These are phyloP conservation scores for Discostella stelligera DNA, from an alignment of 352 stramenopile species.

Conservation along the genomic window DNA sequence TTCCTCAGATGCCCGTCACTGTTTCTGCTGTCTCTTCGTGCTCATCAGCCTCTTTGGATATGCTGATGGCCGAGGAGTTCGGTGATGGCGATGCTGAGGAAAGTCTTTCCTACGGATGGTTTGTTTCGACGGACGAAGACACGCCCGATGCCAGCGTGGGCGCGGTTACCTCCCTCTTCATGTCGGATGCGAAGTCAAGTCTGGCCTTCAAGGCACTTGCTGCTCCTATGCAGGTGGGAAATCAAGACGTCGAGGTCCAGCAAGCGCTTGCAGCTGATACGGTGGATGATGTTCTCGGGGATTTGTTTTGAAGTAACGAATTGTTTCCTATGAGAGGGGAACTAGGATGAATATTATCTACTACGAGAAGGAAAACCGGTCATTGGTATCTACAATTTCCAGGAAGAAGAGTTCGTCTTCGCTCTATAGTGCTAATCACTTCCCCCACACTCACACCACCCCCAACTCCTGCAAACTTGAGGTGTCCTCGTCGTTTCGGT, in stretches of 20 bases:
- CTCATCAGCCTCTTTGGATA: slow-evolving; percentile 37
- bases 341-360: too few relatives aligned
- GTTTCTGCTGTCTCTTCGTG: slow-evolving; percentile 62
- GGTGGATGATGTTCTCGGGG: slow-evolving; percentile 73
- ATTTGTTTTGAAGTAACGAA: slow-evolving; percentile 56
- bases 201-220: slow-evolving; percentile 53
- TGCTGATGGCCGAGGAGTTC: slow-evolving; percentile 18
- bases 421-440: too few relatives aligned
- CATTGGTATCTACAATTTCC: too few relatives aligned
- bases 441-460: too few relatives aligned
- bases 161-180: neutral
- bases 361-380: too few relatives aligned
- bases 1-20: slow-evolving; percentile 55
- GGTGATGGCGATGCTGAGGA: slow-evolving; percentile 25
- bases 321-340: neutral
- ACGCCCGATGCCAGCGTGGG: neutral
- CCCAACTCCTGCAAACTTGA: too few relatives aligned
- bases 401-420: too few relatives aligned
- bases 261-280: slow-evolving; percentile 75
- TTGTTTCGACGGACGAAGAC: slow-evolving; percentile 63
- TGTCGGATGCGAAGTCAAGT: slow-evolving; percentile 18
- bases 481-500: neutral
- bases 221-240: slow-evolving; percentile 19
- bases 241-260: slow-evolving; percentile 58
- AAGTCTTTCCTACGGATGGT: slow-evolving; percentile 67